Percentiles rank a stretch among this genome's conserved stretches.
These are phyloP conservation scores for Prosopis cineraria DNA, from an alignment of 306 rosid species.

Conservation along the genomic window DNA sequence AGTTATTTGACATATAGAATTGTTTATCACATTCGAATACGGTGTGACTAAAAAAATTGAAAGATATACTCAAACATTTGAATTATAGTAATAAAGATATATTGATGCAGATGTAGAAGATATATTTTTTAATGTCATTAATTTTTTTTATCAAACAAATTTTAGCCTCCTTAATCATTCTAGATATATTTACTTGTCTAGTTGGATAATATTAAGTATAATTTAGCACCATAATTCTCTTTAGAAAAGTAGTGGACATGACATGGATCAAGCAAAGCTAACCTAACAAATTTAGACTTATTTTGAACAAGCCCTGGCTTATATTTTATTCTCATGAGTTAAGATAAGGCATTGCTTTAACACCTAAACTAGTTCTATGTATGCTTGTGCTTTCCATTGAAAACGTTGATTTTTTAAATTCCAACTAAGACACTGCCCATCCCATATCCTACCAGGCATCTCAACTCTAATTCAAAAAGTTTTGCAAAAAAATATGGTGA, in stretches of 20 bases:
- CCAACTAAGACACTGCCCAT: background rate
- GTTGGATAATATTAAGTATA: background rate
- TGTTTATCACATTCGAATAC: no score
- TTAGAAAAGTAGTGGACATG: background rate
- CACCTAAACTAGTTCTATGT: background rate
- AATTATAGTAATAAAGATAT: no score
- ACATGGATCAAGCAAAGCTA: conserved; percentile 14
- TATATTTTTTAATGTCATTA: no score
- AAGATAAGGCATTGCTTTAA: conserved; percentile 4
- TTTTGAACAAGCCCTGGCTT: background rate
- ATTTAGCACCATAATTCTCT: background rate
- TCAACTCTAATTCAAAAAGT: conserved; percentile 5
- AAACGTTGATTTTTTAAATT: no score
- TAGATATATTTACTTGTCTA: no score
- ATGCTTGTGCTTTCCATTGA: background rate
- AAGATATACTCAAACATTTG: no score
- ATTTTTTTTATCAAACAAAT: no score
- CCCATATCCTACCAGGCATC: conserved; percentile 5
- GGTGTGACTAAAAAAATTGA: no score
- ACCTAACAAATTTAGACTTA: background rate
- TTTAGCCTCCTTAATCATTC: no score
- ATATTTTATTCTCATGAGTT: conserved; percentile 9
- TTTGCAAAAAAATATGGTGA: background rate
- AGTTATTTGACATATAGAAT: no score
- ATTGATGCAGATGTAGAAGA: no score